Conservation (phyloP, 805 yeast species). For the Cyberlindnera euphorbiiphila region DNA sequence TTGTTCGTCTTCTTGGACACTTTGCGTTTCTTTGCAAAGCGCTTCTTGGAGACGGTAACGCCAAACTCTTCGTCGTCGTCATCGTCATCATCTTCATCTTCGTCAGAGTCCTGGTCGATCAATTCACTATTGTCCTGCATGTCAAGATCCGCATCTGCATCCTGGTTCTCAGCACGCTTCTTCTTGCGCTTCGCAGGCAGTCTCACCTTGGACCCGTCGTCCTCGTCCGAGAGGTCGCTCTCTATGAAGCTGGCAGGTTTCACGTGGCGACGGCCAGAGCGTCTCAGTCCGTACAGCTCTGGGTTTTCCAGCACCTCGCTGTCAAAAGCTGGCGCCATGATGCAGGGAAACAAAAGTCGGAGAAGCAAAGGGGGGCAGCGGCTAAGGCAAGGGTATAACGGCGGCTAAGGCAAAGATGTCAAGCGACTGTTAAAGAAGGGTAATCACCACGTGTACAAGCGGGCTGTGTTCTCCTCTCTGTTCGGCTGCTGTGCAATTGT, state of each 20-base stretch:
- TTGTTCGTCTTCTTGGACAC: slow-evolving; percentile 19
- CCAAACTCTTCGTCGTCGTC: slow-evolving; percentile 39
- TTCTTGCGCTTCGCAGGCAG: slow-evolving; percentile 31
- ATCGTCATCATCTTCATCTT: slow-evolving; percentile 30
- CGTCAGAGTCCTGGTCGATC: slow-evolving; percentile 12
- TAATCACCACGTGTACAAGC: too few relatives aligned
- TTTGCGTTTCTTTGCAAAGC: slow-evolving; percentile 24
- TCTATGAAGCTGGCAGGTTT: slow-evolving; percentile 20
- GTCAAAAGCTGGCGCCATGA: too few relatives aligned
- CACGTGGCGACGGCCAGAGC: slow-evolving; percentile 52
- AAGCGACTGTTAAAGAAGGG: too few relatives aligned
- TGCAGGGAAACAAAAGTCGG: too few relatives aligned
- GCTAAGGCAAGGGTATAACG: too few relatives aligned
- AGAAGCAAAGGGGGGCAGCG: too few relatives aligned
- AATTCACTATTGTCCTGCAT: slow-evolving; percentile 29
- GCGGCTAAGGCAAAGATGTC: too few relatives aligned
- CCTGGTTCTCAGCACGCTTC: slow-evolving; percentile 22
- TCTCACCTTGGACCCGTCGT: slow-evolving; percentile 19
- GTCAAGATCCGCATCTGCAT: slow-evolving; percentile 28
- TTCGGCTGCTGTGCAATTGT: too few relatives aligned
- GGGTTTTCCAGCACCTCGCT: slow-evolving; percentile 66
- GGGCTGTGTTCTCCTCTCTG: too few relatives aligned
- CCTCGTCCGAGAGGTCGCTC: slow-evolving; percentile 28
- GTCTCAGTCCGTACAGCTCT: slow-evolving; percentile 77
- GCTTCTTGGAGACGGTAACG: slow-evolving; percentile 27